Conservation (phyloP, 2,329 filamentous ascomycete genomes). For the Dothideomycetidae sp. region DNA sequence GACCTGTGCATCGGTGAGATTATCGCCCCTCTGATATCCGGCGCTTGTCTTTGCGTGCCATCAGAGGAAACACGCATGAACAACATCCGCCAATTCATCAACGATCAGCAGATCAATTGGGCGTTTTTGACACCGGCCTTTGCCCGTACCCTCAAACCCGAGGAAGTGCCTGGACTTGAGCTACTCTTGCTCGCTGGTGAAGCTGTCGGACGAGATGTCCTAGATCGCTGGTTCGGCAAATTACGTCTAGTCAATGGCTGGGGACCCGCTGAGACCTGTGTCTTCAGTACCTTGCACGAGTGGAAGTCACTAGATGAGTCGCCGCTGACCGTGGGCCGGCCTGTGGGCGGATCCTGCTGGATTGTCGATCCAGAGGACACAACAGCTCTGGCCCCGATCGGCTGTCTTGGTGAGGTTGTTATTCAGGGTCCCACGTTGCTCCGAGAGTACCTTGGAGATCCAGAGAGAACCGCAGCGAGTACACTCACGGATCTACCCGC, state of each 20-base stretch:
- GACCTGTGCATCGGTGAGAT: conserved; percentile 5
- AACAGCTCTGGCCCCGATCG: neutral
- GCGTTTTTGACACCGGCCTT: conserved; percentile 4
- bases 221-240: neutral
- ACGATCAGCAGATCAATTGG: conserved; percentile 1
- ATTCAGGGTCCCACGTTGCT: conserved; percentile 4
- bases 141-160: neutral
- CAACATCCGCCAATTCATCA: neutral
- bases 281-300: conserved; percentile 11
- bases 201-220: neutral
- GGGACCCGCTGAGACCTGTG: conserved; percentile 3
- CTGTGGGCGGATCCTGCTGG: conserved; percentile 1
- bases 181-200: neutral
- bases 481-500: neutral
- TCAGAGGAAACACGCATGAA: conserved; percentile 2
- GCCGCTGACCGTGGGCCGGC: neutral
- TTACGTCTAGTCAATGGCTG: conserved; percentile 2
- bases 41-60: conserved; percentile 4
- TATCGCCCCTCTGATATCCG: conserved; percentile 1
- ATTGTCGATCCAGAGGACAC: conserved; percentile 1
- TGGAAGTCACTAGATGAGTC: neutral
- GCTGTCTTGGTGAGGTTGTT: conserved; percentile 3
- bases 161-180: neutral
- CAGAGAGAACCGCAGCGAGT: neutral
- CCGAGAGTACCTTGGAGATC: neutral